phyloP scores from a whole-genome alignment of 2,329 filamentous ascomycete species.

The Colletotrichum neosansevieriae region DNA sequence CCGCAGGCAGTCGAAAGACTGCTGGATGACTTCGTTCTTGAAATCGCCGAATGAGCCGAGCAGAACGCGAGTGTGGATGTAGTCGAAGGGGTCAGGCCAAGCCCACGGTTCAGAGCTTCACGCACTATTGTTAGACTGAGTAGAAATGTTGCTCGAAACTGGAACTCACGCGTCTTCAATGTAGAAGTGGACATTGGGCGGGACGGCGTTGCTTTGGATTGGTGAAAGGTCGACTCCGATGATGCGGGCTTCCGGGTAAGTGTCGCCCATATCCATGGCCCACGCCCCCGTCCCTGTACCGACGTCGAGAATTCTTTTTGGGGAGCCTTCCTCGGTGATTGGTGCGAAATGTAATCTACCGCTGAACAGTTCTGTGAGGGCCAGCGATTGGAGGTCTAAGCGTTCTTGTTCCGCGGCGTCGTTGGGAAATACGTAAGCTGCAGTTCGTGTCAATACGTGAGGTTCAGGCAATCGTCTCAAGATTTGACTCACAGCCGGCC shows the following conservation, averaged over 20 bases:
- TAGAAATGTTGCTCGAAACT: background rate
- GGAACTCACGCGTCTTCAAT: conserved; percentile 70
- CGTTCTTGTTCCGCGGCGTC: conserved; percentile 57
- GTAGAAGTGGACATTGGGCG: conserved; percentile 79
- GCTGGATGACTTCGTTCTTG: conserved; percentile 61
- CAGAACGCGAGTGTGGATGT: conserved; percentile 64
- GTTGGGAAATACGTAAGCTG: conserved; percentile 62
- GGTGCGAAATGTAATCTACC: conserved; percentile 59
- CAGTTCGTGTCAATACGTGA: background rate
- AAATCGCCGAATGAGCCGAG: conserved; percentile 64
- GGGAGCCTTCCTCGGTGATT: conserved; percentile 50
- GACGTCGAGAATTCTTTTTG: conserved; percentile 55
- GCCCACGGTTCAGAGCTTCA: conserved; percentile 62
- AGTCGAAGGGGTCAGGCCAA: conserved; percentile 67
- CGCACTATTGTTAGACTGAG: background rate
- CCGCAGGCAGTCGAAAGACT: conserved; percentile 61
- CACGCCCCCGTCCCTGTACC: conserved; percentile 66
- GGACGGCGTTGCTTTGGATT: conserved; percentile 74
- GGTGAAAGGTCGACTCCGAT: conserved; percentile 76
- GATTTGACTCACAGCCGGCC: conserved; percentile 57
- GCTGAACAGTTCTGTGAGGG: conserved; percentile 53
- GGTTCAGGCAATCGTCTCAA: too few relatives aligned
- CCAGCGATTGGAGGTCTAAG: conserved; percentile 54
- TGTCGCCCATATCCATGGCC: conserved; percentile 76
- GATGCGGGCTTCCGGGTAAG: conserved; percentile 69